A percentile compares a stretch with the other conserved stretches of the same genome.
These are phyloP conservation scores for Podospora sp. DNA, from an alignment of 495 filamentous ascomycete species.

Conservation along the genomic window DNA sequence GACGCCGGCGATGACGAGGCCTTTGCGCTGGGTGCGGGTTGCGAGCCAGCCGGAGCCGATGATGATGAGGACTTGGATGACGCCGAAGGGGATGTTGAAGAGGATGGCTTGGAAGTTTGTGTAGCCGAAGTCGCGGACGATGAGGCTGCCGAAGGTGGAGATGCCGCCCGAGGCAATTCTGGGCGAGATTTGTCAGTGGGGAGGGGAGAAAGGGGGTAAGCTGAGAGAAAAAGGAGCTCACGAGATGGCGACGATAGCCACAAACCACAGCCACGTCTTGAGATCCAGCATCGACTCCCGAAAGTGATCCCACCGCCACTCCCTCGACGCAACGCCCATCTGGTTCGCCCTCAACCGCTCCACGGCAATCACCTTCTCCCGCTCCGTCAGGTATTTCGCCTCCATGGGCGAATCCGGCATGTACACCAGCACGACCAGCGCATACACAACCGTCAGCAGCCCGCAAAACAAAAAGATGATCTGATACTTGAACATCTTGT, in stretches of 20 bases:
- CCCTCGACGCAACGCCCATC: conserved; percentile 48
- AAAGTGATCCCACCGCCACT: conserved; percentile 54
- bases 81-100: conserved; percentile 67
- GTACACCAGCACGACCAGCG: conserved; percentile 40
- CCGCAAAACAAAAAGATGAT: conserved; percentile 62
- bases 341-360: conserved; percentile 54
- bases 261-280: conserved; percentile 71
- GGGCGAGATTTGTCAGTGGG: too few relatives aligned
- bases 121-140: conserved; percentile 64
- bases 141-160: conserved; percentile 65
- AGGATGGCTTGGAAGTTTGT: conserved; percentile 62
- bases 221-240: too few relatives aligned
- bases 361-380: conserved; percentile 63
- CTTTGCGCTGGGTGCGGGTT: conserved; percentile 55
- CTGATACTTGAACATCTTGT: conserved; percentile 59
- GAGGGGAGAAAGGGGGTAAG: too few relatives aligned
- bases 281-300: conserved; percentile 62
- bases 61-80: conserved; percentile 50
- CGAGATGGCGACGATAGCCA: conserved; percentile 55
- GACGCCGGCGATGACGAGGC: conserved; percentile 57
- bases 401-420: conserved; percentile 65
- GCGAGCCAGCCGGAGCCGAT: conserved; percentile 51
- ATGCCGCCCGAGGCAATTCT: conserved; percentile 55
- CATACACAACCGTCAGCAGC: conserved; percentile 46
- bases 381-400: conserved; percentile 59